These are phyloP conservation scores for Metschnikowia drakensbergensis DNA, from an alignment of 805 yeast species.

Conservation along the genomic window DNA sequence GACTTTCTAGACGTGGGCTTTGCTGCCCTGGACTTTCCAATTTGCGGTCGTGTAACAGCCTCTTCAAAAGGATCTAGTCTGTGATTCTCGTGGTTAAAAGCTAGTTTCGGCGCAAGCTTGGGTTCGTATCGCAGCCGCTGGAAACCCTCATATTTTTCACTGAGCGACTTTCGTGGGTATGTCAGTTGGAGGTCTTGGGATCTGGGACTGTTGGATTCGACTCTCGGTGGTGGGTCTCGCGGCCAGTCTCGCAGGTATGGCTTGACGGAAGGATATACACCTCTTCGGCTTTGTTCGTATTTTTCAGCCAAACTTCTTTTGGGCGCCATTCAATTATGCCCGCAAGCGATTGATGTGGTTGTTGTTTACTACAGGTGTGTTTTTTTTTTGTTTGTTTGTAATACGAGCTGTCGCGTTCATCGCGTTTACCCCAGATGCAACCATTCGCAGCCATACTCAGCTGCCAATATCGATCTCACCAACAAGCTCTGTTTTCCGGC, in stretches of 20 bases:
- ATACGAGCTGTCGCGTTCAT: conserved; percentile 4
- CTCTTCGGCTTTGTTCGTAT: conserved; percentile 11
- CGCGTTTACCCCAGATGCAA: conserved; percentile 3
- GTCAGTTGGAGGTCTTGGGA: neutral
- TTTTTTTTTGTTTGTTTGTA: conserved; percentile 3
- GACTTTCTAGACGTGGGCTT: neutral
- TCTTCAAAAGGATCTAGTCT: neutral
- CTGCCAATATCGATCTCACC: conserved; percentile 43
- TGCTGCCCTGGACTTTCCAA: neutral
- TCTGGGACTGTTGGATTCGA: neutral
- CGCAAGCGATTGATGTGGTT: neutral
- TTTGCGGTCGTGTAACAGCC: neutral
- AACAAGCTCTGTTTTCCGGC: conserved; percentile 44
- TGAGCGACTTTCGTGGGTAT: neutral
- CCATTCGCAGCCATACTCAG: conserved; percentile 2
- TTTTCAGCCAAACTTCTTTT: conserved; percentile 16
- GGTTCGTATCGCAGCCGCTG: neutral
- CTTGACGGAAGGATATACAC: neutral
- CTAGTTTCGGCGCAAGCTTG: neutral
- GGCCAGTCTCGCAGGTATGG: neutral
- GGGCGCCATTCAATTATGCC: conserved; percentile 10
- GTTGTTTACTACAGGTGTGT: neutral
- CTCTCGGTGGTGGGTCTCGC: neutral
- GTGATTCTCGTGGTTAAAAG: neutral
- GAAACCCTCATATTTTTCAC: neutral